Evolutionary conservation across 331 rosid genomes (phyloP), one percentile per base, ranked within the genome.

Genomic region (Telfairia occidentalis): DNA sequence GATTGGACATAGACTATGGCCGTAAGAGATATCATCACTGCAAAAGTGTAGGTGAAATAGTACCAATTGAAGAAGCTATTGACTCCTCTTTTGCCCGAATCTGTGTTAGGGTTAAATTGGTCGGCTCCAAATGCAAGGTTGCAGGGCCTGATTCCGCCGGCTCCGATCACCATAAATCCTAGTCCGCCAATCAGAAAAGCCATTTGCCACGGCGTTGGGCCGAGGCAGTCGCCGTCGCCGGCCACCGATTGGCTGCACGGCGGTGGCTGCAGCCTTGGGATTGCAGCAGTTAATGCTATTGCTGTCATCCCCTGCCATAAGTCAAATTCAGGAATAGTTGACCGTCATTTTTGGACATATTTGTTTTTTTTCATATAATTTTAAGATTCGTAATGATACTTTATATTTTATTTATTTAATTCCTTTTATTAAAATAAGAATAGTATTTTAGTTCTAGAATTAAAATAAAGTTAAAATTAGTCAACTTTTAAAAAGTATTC

Each of bases 51-150:
- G 71, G 95, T 88, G 74, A 92, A 86, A 82, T 88, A 92, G 77
- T 92, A 92, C 96, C 96, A 92, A 83, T 90, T 92, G 92, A 92
- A 92, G 89, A 92, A 92, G 73, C 96, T 92, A 43, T 82, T 84
- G 71, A 86, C 81, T 29, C 92, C 96, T 21, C 73, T 84, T 81
- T 87, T 92, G 24, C 97, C 96, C 1, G 96, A 84, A 24, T 88
- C 90, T 6, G 89, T 90, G 2, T 88, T 85, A 50, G 97, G 97
- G 59, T 90, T 89, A 84, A 92, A 92, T 73, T 92, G 97, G 84
- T 92, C 96, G 5, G 85, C 96, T 18, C 97, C 97, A 46, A 92
- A 92, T 77, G 97, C 95, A 21, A 92, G 80, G 83, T 92, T 92
- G 66, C 96, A 90, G 0, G 97, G 97, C 57, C 97, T 34, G 29